Evolutionary conservation across 2,329 filamentous ascomycete species (phyloP).

Genomic region (Microcyclospora tardicrescens): DNA sequence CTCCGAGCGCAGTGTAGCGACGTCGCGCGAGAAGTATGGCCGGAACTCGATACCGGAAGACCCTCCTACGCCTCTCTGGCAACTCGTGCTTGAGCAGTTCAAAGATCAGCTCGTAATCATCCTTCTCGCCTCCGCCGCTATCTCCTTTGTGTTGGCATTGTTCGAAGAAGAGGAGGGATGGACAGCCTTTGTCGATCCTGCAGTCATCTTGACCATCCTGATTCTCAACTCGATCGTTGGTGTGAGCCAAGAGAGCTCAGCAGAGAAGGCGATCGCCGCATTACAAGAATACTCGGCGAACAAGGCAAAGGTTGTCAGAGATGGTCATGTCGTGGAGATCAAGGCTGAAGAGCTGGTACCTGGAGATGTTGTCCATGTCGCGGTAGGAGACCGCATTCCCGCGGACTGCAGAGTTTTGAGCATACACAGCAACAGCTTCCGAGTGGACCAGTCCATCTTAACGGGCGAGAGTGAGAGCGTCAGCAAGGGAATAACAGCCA

Average conservation of each 20-base stretch:
- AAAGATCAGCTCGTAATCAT: constrained; percentile 98
- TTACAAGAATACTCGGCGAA: constrained; percentile 98
- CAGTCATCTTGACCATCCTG: constrained; percentile 91
- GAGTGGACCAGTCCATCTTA: constrained; percentile 89
- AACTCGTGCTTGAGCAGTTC: constrained; percentile 95
- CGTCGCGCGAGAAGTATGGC: constrained; percentile 23
- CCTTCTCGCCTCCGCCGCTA: constrained; percentile 76
- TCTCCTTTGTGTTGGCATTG: constrained; percentile 85
- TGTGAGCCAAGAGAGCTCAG: constrained; percentile 96
- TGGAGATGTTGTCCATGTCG: constrained; percentile 76
- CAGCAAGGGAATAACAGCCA: constrained; percentile 58
- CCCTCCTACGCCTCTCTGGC: constrained; percentile 88
- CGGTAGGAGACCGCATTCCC: constrained; percentile 85
- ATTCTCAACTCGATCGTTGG: constrained; percentile 94
- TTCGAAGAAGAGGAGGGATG: constrained; percentile 89
- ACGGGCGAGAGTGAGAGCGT: constrained; percentile 98
- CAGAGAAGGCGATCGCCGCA: constrained; percentile 94
- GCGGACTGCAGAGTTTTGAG: constrained; percentile 83
- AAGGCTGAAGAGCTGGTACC: constrained; percentile 97
- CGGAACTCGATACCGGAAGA: constrained; percentile 59
- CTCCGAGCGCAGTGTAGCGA: constrained; percentile 17
- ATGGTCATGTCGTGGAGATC: constrained; percentile 66
- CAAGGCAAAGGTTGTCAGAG: constrained; percentile 83
- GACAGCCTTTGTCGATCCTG: constrained; percentile 94
- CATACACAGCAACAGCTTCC: constrained; percentile 95